Conservation (phyloP, 1,139 yeast species). For the Geotrichum europaeum region DNA sequence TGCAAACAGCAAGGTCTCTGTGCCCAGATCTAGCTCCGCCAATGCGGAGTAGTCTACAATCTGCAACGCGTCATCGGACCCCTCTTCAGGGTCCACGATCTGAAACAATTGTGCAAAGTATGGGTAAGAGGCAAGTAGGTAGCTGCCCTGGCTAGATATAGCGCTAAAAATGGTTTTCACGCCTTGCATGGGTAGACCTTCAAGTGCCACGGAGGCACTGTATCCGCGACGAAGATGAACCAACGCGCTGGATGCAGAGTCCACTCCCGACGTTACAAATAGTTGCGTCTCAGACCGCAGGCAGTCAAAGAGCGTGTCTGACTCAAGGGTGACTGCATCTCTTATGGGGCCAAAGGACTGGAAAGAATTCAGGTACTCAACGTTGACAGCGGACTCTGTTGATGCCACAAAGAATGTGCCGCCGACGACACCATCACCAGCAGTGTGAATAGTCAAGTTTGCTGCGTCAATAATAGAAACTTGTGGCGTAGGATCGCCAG, state of each 20-base stretch:
- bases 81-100: not conserved
- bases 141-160: not conserved
- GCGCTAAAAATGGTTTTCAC: slow-evolving; percentile 9
- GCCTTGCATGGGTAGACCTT: slow-evolving; percentile 4
- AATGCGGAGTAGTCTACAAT: slow-evolving; percentile 7
- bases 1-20: slow-evolving; percentile 7
- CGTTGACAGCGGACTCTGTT: slow-evolving; percentile 5
- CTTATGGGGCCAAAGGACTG: slow-evolving; percentile 11
- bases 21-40: not conserved
- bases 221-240: slow-evolving; percentile 9
- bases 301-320: not conserved
- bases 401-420: slow-evolving; percentile 12
- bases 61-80: not conserved
- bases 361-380: slow-evolving; percentile 4
- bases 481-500: not conserved
- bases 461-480: slow-evolving; percentile 4
- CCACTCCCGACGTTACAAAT: slow-evolving; percentile 7
- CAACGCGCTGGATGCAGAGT: slow-evolving; percentile 6
- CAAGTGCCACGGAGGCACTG: slow-evolving; percentile 8
- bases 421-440: slow-evolving; percentile 11
- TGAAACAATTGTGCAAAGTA: slow-evolving; percentile 4
- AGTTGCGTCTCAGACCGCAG: not conserved
- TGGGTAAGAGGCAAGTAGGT: slow-evolving; percentile 9
- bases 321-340: slow-evolving; percentile 6
- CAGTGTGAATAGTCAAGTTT: slow-evolving; percentile 9